Conservation (phyloP, 306 rosid genomes). For the Pyrus pyrifolia region DNA sequence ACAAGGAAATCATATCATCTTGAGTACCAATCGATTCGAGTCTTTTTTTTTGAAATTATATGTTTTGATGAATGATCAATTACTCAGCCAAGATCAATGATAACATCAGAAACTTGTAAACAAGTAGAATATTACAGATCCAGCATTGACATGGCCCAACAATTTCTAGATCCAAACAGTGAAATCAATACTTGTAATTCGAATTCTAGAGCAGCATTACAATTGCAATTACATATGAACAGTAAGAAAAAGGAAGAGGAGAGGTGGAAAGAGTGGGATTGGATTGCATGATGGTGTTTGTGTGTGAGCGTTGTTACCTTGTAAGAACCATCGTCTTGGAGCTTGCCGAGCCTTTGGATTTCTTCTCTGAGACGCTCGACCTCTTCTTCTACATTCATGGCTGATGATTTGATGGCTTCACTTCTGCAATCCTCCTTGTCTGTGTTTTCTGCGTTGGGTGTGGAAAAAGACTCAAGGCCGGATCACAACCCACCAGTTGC, state of each 20-base stretch:
- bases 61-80: neutral
- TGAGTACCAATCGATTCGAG: neutral
- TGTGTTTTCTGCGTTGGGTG: neutral
- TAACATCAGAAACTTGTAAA: neutral
- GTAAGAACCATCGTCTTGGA: conserved; percentile 76
- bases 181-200: neutral
- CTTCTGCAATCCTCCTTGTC: conserved; percentile 3
- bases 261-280: too few species aligned
- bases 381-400: conserved; percentile 92
- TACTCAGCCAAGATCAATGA: conserved; percentile 26
- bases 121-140: neutral
- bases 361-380: conserved; percentile 69
- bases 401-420: conserved; percentile 10
- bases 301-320: conserved; percentile 31
- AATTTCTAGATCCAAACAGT: neutral
- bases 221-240: neutral
- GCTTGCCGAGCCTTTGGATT: conserved; percentile 69
- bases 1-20: neutral
- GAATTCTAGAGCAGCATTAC: neutral
- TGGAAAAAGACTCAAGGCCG: neutral
- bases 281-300: too few species aligned
- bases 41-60: neutral
- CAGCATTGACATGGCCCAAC: neutral
- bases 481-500: too few species aligned
- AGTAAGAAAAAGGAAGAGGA: too few species aligned